Evolutionary conservation across 2,329 filamentous ascomycete species (phyloP), one percentile per base, ranked within the genome.

Genomic region (Sphaceloma murrayae): DNA sequence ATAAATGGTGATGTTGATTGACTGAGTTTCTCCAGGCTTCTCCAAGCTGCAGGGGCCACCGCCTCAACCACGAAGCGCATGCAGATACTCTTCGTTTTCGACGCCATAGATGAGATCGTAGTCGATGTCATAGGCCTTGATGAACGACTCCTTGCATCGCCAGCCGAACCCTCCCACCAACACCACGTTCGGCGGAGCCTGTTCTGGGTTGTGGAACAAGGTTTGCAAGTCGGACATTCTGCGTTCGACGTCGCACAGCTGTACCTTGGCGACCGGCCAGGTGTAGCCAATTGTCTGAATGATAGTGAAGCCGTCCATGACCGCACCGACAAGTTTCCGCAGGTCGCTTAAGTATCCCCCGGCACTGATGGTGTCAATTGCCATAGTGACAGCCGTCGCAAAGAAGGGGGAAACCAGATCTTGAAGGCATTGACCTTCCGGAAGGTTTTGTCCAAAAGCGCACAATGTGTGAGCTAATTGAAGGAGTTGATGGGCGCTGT

Each of bases 331-430:
- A 18, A 74, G 64, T 8, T 66, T 63, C 1, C 68, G 58, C 8
- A 83, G 57, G 9, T 70, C 66, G 0, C 67, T 60, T 5, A 79
- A 58, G 1, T 67, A 56, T 1, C 79, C 76, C 4, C 72, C 74
- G 0, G 79, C 74, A 9, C 75, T 75, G 45, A 84, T 66, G 1
- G 83, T 74, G 52, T 86, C 82, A 24, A 80, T 67, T 0, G 80
- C 79, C 36, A 77, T 71, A 24, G 78, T 64, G 17, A 81, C 70
- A 4, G 73, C 71, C 50, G 75, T 75, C n/a, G 74, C 75, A 13
- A 76, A 66, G 49, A 80, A 77, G 0, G 80, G 78, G 21, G 45
- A 49, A 6, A 53, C 30, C 5, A 51, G 22, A 16, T 48, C 44
- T 16, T 42, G 31, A 30, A 43, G 32, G 30, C 22, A 33, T 30